Conservation (phyloP, 345 rosid genomes). For the Reutealis trisperma region DNA sequence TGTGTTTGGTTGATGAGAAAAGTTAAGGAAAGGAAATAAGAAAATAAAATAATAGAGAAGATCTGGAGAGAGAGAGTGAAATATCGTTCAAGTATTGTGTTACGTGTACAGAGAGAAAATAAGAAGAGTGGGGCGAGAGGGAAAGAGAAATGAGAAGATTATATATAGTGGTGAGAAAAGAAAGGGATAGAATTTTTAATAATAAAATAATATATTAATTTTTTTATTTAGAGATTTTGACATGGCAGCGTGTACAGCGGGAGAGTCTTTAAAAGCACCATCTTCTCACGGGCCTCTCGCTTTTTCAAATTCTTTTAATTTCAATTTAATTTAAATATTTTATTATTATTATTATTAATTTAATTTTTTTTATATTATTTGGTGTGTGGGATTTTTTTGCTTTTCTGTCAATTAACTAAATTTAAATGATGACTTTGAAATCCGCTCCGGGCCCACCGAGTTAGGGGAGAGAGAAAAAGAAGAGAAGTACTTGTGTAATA, state of each 20-base stretch:
- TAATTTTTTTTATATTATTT: neutral
- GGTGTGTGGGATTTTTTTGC: neutral
- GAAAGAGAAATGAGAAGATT: constrained; percentile 25
- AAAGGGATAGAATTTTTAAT: constrained; percentile 6
- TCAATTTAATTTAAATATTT: neutral
- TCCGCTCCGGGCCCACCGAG: constrained; percentile 47
- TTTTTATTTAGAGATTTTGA: constrained; percentile 16
- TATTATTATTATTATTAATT: neutral
- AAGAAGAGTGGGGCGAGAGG: constrained; percentile 10
- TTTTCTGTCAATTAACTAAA: constrained; percentile 33
- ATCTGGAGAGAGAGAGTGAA: neutral
- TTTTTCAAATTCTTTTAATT: neutral
- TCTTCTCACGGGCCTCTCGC: constrained; percentile 30
- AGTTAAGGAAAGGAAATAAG: neutral
- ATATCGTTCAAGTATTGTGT: no score
- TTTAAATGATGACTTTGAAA: constrained; percentile 35
- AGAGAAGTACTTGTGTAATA: neutral
- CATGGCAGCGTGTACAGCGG: constrained; percentile 47
- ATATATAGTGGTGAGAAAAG: constrained; percentile 38
- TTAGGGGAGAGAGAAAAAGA: constrained; percentile 3
- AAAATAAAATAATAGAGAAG: neutral
- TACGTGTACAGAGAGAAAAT: constrained; percentile 40
- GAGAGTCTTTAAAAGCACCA: constrained; percentile 11
- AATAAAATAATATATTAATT: neutral
- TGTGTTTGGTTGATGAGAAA: constrained; percentile 19